Evolutionary conservation across 2,329 filamentous ascomycete species (phyloP).

Genomic region (Anthostomella pinea): DNA sequence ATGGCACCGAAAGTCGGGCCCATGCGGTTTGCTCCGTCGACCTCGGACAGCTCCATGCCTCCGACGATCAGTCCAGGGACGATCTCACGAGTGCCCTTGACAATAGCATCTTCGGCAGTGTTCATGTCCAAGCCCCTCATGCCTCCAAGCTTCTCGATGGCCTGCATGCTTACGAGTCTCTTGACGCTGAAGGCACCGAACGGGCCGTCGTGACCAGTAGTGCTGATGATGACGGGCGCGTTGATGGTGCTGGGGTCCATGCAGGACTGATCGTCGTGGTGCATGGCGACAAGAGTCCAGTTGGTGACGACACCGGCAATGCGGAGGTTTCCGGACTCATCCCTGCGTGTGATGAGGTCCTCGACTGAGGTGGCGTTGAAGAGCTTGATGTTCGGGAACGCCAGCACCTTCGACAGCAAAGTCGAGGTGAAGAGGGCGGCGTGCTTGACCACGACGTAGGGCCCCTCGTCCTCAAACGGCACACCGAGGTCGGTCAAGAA

Average conservation of each 20-base stretch:
- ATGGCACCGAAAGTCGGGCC: slow-evolving; percentile 66
- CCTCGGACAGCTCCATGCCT: slow-evolving; percentile 89
- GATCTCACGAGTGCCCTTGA: slow-evolving; percentile 86
- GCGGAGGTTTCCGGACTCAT: slow-evolving; percentile 53
- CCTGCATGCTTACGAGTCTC: slow-evolving; percentile 84
- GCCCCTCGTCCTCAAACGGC: slow-evolving; percentile 82
- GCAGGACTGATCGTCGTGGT: slow-evolving; percentile 87
- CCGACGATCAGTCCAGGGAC: slow-evolving; percentile 87
- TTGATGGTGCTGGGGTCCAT: slow-evolving; percentile 99
- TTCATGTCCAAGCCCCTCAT: slow-evolving; percentile 96
- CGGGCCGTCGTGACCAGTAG: slow-evolving; percentile 86
- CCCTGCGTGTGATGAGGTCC: slow-evolving; percentile 81
- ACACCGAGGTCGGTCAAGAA: slow-evolving; percentile 81
- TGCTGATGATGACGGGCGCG: slow-evolving; percentile 81
- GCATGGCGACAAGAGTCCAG: slow-evolving; percentile 88
- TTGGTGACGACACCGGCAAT: slow-evolving; percentile 92
- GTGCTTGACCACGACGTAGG: slow-evolving; percentile 91
- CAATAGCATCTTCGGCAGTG: slow-evolving; percentile 85
- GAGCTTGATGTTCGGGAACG: slow-evolving; percentile 88
- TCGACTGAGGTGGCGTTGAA: slow-evolving; percentile 95
- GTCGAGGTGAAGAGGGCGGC: slow-evolving; percentile 90
- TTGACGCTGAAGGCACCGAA: slow-evolving; percentile 92
- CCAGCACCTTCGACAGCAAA: slow-evolving; percentile 76
- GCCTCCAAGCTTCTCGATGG: slow-evolving; percentile 77
- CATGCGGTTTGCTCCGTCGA: slow-evolving; percentile 91